Conservation (phyloP, 306 rosid species). For the Quercus berberidifolia region DNA sequence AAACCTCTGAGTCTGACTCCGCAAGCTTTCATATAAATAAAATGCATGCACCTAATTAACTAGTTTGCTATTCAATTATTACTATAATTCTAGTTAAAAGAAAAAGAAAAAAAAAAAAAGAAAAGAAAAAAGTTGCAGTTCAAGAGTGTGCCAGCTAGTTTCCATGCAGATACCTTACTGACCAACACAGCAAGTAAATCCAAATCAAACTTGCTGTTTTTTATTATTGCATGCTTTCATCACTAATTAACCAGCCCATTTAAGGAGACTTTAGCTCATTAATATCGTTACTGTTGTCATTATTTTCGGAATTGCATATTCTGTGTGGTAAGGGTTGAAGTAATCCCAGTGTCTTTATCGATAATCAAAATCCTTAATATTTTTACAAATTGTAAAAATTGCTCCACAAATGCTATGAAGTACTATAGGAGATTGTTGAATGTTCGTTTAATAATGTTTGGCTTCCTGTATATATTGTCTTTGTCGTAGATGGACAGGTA, state of each 20-base stretch:
- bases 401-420: background rate
- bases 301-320: too few relatives aligned
- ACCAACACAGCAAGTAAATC: background rate
- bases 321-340: too few relatives aligned
- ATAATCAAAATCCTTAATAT: too few relatives aligned
- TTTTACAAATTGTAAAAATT: background rate
- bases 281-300: too few relatives aligned
- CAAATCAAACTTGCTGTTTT: background rate
- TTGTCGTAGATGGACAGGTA: background rate
- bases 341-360: too few relatives aligned
- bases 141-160: background rate
- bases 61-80: too few relatives aligned
- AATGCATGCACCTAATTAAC: too few relatives aligned
- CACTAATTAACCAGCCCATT: background rate
- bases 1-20: too few relatives aligned
- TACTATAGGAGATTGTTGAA: background rate
- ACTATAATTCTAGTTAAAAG: too few relatives aligned
- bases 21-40: too few relatives aligned
- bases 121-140: too few relatives aligned
- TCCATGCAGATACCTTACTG: background rate
- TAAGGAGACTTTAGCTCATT: too few relatives aligned
- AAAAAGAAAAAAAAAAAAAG: accelerated
- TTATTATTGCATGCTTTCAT: background rate
- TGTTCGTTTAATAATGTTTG: background rate
- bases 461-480: background rate